Base-by-base conservation (phyloP, 208 protist species). In the Acanthamoeba royreba region DNA sequence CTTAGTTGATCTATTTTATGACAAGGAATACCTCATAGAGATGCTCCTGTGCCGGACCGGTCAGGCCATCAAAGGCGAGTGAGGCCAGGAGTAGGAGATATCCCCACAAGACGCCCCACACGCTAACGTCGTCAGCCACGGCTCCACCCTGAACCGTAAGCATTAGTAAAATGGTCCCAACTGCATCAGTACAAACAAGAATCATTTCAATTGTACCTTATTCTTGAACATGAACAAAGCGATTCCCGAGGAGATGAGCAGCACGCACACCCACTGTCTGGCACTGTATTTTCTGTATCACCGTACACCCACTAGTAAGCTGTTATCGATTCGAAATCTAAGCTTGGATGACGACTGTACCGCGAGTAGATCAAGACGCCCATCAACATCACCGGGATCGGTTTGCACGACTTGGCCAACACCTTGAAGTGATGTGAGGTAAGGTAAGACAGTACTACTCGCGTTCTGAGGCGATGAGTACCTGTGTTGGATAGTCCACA, bases 401-500 rank as follows among this genome's bases (percentile, higher is more conserved):
- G 83, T 33, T 90, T 90, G 53, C 83, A 90, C 25, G 83, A 58
- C 83, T 90, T 90, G 46, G 28, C 46, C 40, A 86, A 55, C 77
- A 86, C 77, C 77, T 86, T n/a, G n/a, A n/a, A n/a, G n/a, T n/a
- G n/a, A n/a, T n/a, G n/a, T n/a, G n/a, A n/a, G n/a, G n/a, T n/a
- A n/a, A n/a, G n/a, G n/a, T n/a, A n/a, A n/a, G n/a, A n/a, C n/a
- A n/a, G n/a, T n/a, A n/a, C n/a, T n/a, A n/a, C n/a, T n/a, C n/a
- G n/a, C n/a, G n/a, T n/a, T n/a, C 58, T 33, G 28, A 9, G 13
- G 19, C 9, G 49, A 1, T 49, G 40, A 38, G 28, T 11, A 86
- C 77, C 77, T 86, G 77, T n/a, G 83, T 90, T 22, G 83, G 83
- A 25, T 90, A 90, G 53, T 90, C 83, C 47, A 90, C 83, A 31